phyloP scores from a whole-genome alignment of 2,329 filamentous ascomycete species.

The Talaromyces sp. region DNA sequence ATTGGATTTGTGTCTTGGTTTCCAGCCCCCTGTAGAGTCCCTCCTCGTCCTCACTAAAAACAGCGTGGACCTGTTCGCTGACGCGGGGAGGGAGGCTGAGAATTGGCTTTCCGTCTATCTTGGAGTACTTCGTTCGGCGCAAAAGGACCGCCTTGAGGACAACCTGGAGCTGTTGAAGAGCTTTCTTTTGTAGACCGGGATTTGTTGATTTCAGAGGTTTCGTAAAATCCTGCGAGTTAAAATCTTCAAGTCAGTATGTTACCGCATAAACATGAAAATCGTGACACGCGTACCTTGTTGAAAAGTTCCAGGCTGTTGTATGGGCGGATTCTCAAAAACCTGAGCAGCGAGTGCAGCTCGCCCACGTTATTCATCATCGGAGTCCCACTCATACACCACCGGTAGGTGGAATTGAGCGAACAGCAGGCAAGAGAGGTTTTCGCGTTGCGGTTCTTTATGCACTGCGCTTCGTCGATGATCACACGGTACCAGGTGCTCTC shows the following conservation, averaged over 20 bases:
- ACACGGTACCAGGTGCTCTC: slow-evolving; percentile 61
- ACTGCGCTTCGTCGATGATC: slow-evolving; percentile 74
- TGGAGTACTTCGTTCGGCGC: slow-evolving; percentile 72
- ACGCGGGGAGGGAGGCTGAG: slow-evolving; percentile 62
- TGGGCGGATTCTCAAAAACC: slow-evolving; percentile 70
- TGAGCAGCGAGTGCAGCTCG: slow-evolving; percentile 72
- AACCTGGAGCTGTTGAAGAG: slow-evolving; percentile 67
- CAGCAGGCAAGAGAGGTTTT: slow-evolving; percentile 57
- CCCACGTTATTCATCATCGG: slow-evolving; percentile 83
- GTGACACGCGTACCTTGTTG: slow-evolving; percentile 40
- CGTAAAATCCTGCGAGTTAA: slow-evolving; percentile 42
- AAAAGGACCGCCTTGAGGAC: slow-evolving; percentile 76
- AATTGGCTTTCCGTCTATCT: slow-evolving; percentile 74
- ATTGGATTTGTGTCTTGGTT: slow-evolving; percentile 59
- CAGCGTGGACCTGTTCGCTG: slow-evolving; percentile 56
- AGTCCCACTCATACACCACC: slow-evolving; percentile 74
- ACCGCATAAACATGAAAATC: not conserved
- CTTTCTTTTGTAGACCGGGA: slow-evolving; percentile 32
- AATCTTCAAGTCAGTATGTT: slow-evolving; percentile 8
- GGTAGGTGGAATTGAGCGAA: slow-evolving; percentile 54
- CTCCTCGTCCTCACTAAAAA: slow-evolving; percentile 62
- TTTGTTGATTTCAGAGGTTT: slow-evolving; percentile 44
- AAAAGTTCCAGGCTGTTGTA: slow-evolving; percentile 65
- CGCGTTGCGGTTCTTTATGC: slow-evolving; percentile 69
- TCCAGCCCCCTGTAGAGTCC: slow-evolving; percentile 64